These are phyloP conservation scores for Pythium rhizo-oryzae DNA, from an alignment of 352 stramenopile species.

Conservation along the genomic window DNA sequence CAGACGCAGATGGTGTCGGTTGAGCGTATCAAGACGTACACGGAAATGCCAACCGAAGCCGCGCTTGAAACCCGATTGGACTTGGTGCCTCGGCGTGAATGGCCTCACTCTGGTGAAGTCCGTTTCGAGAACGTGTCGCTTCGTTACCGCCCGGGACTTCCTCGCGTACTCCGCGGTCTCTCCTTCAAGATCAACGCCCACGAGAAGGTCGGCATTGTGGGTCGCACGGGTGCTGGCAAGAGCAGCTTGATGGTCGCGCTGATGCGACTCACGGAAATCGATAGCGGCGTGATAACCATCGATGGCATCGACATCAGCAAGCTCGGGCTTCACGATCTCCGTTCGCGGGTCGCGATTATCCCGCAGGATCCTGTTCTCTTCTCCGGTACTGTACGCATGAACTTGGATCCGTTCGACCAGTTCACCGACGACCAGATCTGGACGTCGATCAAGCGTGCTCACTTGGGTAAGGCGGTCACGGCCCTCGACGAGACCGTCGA, in stretches of 20 bases:
- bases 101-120: slow-evolving; percentile 36
- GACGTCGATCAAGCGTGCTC: slow-evolving; percentile 38
- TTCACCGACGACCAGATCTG: slow-evolving; percentile 64
- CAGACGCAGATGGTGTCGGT: slow-evolving; percentile 82
- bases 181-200: slow-evolving; percentile 31
- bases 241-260: slow-evolving; percentile 42
- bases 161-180: slow-evolving; percentile 38
- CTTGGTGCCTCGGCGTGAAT: slow-evolving; percentile 22
- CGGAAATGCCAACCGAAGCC: slow-evolving; percentile 57
- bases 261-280: slow-evolving; percentile 38
- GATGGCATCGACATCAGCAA: slow-evolving; percentile 77
- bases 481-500: slow-evolving; percentile 82
- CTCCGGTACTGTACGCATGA: slow-evolving; percentile 81
- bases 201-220: slow-evolving; percentile 37
- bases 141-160: slow-evolving; percentile 43
- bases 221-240: slow-evolving; percentile 38
- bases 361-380: slow-evolving; percentile 93
- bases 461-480: slow-evolving; percentile 32
- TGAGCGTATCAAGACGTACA: slow-evolving; percentile 77
- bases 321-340: slow-evolving; percentile 34
- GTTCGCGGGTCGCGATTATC: slow-evolving; percentile 46
- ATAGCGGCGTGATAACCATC: slow-evolving; percentile 69
- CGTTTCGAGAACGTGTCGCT: slow-evolving; percentile 37
- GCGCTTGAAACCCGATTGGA: slow-evolving; percentile 35
- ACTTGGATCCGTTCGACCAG: slow-evolving; percentile 90